phyloP scores from a whole-genome alignment of 495 filamentous ascomycete genomes.

The Chaetomium cochliodes region DNA sequence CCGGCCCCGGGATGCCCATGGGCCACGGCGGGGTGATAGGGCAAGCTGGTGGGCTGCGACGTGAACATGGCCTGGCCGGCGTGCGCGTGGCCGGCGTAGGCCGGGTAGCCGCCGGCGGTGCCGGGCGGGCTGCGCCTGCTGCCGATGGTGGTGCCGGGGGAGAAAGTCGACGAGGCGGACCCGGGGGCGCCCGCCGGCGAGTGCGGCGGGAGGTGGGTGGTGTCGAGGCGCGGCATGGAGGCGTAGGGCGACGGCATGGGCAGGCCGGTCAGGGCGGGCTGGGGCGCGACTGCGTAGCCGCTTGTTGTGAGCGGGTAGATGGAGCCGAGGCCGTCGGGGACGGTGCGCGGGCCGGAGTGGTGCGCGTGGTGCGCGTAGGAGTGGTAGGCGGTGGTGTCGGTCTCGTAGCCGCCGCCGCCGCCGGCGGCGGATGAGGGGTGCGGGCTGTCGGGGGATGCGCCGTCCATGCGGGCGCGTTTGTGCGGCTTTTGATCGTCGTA shows the following conservation, averaged over 20 bases:
- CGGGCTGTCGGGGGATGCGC: constrained; percentile 12
- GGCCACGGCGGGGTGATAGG: constrained; percentile 6
- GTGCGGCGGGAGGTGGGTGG: constrained; percentile 18
- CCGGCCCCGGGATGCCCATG: background rate
- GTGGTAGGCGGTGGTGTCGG: constrained; percentile 19
- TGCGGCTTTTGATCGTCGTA: constrained; percentile 25
- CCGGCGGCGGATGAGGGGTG: background rate
- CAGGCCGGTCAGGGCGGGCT: constrained; percentile 12
- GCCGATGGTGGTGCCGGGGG: constrained; percentile 16
- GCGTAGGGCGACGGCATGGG: constrained; percentile 22
- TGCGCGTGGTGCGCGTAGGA: constrained; percentile 8
- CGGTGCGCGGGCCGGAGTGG: constrained; percentile 31
- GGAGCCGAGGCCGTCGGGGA: constrained; percentile 23
- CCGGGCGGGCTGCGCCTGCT: constrained; percentile 7
- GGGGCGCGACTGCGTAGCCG: background rate
- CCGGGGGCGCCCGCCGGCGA: constrained; percentile 10
- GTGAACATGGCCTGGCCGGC: constrained; percentile 2
- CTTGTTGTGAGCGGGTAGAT: constrained; percentile 19
- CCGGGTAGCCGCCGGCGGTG: background rate
- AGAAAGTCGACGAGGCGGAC: constrained; percentile 24
- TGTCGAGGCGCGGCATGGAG: constrained; percentile 21
- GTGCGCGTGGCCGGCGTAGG: background rate
- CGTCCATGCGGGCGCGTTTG: constrained; percentile 29
- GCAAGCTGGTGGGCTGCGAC: constrained; percentile 4
- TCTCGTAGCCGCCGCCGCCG: constrained; percentile 23